Evolutionary conservation across 208 protist species (phyloP).

Genomic region (Novymonas esmeraldas): DNA sequence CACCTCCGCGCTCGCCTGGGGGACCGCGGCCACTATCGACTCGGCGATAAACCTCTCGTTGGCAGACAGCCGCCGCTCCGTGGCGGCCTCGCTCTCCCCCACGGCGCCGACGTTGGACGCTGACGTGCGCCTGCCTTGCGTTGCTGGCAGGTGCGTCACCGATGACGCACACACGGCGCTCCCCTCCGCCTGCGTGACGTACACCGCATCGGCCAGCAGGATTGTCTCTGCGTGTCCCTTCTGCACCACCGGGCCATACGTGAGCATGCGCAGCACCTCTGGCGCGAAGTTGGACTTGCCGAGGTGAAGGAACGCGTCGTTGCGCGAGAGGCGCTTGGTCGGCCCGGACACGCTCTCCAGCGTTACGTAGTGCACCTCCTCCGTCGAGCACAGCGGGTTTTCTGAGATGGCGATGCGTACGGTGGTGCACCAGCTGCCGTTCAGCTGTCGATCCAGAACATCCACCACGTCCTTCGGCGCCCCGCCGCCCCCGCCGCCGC

Average conservation of each 20-base stretch:
- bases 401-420: neutral
- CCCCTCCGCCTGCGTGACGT: too few species aligned
- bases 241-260: conserved; percentile 11
- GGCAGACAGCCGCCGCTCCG: too few species aligned
- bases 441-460: neutral
- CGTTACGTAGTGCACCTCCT: neutral
- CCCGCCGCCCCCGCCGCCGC: neutral
- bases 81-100: neutral
- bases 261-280: conserved; percentile 23
- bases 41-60: neutral
- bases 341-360: neutral
- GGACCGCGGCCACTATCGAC: neutral
- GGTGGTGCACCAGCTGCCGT: conserved; percentile 8
- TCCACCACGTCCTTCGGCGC: neutral
- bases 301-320: neutral
- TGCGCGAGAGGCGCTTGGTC: conserved; percentile 16
- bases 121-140: too few species aligned
- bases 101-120: too few species aligned
- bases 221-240: conserved; percentile 15
- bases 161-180: too few species aligned
- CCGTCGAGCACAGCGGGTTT: neutral
- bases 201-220: conserved; percentile 2
- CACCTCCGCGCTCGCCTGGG: neutral
- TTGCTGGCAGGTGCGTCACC: neutral
- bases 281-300: conserved; percentile 21